phyloP scores from a whole-genome alignment of 768 basidiomycete species.

The Solioccasus polychromus region DNA sequence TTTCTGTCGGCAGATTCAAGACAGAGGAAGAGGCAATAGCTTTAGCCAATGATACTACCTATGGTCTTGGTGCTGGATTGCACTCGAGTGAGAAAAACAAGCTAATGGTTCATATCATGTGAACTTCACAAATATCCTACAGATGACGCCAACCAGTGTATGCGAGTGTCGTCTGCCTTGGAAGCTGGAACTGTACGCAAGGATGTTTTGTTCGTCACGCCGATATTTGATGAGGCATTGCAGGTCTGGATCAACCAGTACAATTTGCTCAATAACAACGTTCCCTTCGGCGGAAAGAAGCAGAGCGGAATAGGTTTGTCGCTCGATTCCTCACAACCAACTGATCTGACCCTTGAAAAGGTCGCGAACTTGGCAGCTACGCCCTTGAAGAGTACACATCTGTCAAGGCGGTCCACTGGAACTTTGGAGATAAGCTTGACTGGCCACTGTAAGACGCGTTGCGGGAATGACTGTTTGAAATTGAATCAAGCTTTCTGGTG shows the following conservation, averaged over 20 bases:
- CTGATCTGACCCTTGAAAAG: slow-evolving; percentile 37
- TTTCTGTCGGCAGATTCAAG: slow-evolving; percentile 77
- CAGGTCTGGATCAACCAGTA: slow-evolving; percentile 95
- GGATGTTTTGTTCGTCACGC: background rate
- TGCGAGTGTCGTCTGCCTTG: slow-evolving; percentile 80
- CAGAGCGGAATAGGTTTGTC: slow-evolving; percentile 76
- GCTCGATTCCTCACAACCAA: background rate
- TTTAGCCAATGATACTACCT: slow-evolving; percentile 84
- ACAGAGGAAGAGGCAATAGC: slow-evolving; percentile 84
- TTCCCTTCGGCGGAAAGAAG: slow-evolving; percentile 96
- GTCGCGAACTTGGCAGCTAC: slow-evolving; percentile 83
- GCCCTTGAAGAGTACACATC: slow-evolving; percentile 84
- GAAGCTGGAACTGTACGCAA: slow-evolving; percentile 81
- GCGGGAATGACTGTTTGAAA: background rate
- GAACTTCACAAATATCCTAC: slow-evolving; percentile 21
- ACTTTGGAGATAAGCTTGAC: slow-evolving; percentile 75
- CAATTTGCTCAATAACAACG: slow-evolving; percentile 77
- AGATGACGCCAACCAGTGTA: slow-evolving; percentile 83
- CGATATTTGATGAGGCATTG: slow-evolving; percentile 5
- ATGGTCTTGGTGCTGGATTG: slow-evolving; percentile 89
- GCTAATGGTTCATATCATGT: background rate
- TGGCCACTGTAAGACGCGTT: slow-evolving; percentile 60
- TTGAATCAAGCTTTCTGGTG: slow-evolving; percentile 1
- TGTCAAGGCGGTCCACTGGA: slow-evolving; percentile 83
- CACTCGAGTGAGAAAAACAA: slow-evolving; percentile 66